phyloP scores from a whole-genome alignment of 805 yeast species.

The Cyberlindnera euphorbiae region DNA sequence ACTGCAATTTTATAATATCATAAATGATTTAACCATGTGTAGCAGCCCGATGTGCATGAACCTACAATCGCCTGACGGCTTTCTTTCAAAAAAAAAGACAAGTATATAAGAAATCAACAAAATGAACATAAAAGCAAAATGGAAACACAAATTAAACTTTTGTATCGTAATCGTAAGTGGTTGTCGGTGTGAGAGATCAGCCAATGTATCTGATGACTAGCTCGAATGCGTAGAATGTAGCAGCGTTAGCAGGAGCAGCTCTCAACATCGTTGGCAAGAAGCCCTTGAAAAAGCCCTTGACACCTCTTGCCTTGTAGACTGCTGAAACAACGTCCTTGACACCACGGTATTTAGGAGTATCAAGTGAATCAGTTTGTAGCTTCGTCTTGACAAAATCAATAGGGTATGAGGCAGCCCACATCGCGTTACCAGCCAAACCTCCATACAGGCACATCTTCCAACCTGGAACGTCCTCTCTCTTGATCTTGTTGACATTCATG shows the following conservation, averaged over 20 bases:
- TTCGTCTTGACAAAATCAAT: conserved; percentile 88
- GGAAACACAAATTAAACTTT: too few species aligned
- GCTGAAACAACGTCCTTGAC: conserved; percentile 53
- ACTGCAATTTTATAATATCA: background rate
- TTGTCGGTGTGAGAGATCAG: too few species aligned
- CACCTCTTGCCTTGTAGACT: conserved; percentile 55
- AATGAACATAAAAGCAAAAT: too few species aligned
- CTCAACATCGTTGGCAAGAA: conserved; percentile 88
- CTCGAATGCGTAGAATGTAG: conserved; percentile 92
- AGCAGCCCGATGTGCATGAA: background rate
- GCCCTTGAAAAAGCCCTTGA: conserved; percentile 81
- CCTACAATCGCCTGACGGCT: too few species aligned
- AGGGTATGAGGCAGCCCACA: conserved; percentile 89
- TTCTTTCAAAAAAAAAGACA: too few species aligned
- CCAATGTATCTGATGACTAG: conserved; percentile 59
- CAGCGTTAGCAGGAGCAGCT: conserved; percentile 98
- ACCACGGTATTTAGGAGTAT: conserved; percentile 53
- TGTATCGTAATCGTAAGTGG: too few species aligned
- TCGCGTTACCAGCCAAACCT: conserved; percentile 81
- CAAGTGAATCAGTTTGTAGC: conserved; percentile 69
- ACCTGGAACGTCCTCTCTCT: conserved; percentile 76
- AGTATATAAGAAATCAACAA: too few species aligned
- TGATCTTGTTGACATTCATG: conserved; percentile 37
- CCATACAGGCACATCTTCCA: conserved; percentile 87
- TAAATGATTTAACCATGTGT: background rate